phyloP scores from a whole-genome alignment of 768 basidiomycete species.

The Trametes gibbosa region DNA sequence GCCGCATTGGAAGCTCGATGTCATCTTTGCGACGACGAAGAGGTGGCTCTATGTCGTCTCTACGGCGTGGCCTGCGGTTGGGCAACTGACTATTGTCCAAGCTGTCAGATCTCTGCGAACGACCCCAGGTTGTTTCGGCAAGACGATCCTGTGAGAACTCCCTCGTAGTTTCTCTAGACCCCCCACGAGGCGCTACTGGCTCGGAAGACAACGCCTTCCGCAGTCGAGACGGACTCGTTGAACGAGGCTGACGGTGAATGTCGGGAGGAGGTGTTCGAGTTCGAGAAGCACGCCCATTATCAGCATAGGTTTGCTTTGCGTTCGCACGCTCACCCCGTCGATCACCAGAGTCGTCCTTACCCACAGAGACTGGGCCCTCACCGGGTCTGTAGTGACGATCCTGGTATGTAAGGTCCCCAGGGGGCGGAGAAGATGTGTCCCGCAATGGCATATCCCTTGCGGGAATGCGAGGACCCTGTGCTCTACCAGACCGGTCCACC shows the following conservation, averaged over 20 bases:
- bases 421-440: neutral
- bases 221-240: slow-evolving; percentile 18
- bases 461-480: slow-evolving; percentile 21
- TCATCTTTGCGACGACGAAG: slow-evolving; percentile 10
- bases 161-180: slow-evolving; percentile 12
- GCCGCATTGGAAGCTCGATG: slow-evolving; percentile 6
- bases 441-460: slow-evolving; percentile 3
- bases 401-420: slow-evolving; percentile 43
- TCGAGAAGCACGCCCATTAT: neutral
- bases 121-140: neutral
- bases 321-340: slow-evolving; percentile 13
- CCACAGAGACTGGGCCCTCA: slow-evolving; percentile 17
- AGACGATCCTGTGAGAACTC: slow-evolving; percentile 3
- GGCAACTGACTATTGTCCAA: neutral
- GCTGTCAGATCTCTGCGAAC: slow-evolving; percentile 1
- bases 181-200: slow-evolving; percentile 6
- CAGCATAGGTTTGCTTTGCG: neutral
- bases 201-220: slow-evolving; percentile 18
- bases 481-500: slow-evolving; percentile 21
- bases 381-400: slow-evolving; percentile 68
- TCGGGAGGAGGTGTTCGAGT: slow-evolving; percentile 9
- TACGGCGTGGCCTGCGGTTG: slow-evolving; percentile 1
- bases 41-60: slow-evolving; percentile 13
- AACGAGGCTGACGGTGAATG: slow-evolving; percentile 16
- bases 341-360: slow-evolving; percentile 5